Evolutionary conservation across 2,329 filamentous ascomycete genomes (phyloP).

Genomic region (Fusarium sp.): DNA sequence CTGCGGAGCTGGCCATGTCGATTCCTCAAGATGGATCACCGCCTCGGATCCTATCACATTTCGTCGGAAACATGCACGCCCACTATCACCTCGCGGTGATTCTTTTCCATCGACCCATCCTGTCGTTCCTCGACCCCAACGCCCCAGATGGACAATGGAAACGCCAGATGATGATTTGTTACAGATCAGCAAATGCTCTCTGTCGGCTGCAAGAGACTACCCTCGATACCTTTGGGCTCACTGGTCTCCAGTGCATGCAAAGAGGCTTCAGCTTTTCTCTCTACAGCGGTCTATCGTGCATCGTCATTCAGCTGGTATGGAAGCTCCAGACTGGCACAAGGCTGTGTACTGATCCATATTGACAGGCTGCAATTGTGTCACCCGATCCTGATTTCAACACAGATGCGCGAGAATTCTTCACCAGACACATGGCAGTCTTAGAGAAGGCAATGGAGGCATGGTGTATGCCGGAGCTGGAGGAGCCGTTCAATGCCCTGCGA

Average conservation of each 20-base stretch:
- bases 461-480: constrained; percentile 90
- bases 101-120: constrained; percentile 87
- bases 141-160: constrained; percentile 82
- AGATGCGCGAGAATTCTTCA: constrained; percentile 89
- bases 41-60: constrained; percentile 88
- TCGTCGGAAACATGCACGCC: constrained; percentile 87
- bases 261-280: constrained; percentile 95
- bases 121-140: constrained; percentile 81
- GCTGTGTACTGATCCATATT: constrained; percentile 3
- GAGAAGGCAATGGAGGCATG: constrained; percentile 86
- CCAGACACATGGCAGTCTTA: constrained; percentile 91
- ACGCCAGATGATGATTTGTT: constrained; percentile 87
- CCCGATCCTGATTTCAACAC: constrained; percentile 88
- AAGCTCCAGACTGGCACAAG: background rate
- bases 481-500: constrained; percentile 88
- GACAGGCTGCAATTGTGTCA: constrained; percentile 88
- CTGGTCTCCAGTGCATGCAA: constrained; percentile 90
- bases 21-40: constrained; percentile 83
- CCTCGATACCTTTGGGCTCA: constrained; percentile 79
- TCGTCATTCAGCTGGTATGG: constrained; percentile 90
- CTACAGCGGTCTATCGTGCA: constrained; percentile 91
- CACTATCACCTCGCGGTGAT: constrained; percentile 90
- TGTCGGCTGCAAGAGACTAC: constrained; percentile 90
- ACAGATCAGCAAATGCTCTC: constrained; percentile 84
- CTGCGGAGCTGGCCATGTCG: constrained; percentile 79